phyloP scores from a whole-genome alignment of 192 early-diverging fungal genomes.

The Piromyces sp. region DNA sequence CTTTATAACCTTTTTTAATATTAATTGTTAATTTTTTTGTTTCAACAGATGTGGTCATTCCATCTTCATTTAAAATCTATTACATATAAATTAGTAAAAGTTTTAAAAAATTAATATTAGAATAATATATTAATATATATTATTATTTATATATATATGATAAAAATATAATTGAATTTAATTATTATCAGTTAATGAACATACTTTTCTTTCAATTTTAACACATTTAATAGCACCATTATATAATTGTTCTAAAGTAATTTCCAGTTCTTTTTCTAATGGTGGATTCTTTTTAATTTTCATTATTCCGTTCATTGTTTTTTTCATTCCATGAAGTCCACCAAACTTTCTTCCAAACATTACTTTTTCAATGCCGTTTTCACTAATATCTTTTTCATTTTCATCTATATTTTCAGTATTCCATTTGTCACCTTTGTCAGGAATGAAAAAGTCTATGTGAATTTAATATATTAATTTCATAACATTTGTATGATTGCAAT shows the following conservation, averaged over 20 bases:
- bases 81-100: no score
- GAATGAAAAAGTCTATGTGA: neutral
- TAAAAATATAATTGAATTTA: no score
- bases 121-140: neutral
- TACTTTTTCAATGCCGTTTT: neutral
- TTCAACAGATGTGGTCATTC: constrained; percentile 19
- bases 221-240: constrained; percentile 30
- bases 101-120: neutral
- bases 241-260: constrained; percentile 37
- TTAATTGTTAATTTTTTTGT: constrained; percentile 31
- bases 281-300: constrained; percentile 15
- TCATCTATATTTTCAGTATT: neutral
- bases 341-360: constrained; percentile 34
- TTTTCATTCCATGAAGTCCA: constrained; percentile 33
- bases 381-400: constrained; percentile 3
- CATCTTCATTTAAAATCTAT: constrained; percentile 28
- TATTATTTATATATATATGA: no score
- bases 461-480: no score
- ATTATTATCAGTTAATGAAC: neutral
- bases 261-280: constrained; percentile 13
- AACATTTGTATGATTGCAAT: no score
- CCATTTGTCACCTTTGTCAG: neutral
- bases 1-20: constrained; percentile 21
- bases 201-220: constrained; percentile 24
- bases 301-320: constrained; percentile 1